phyloP scores from a whole-genome alignment of 371 early-diverging fungal species.

The Mortierella sp. region DNA sequence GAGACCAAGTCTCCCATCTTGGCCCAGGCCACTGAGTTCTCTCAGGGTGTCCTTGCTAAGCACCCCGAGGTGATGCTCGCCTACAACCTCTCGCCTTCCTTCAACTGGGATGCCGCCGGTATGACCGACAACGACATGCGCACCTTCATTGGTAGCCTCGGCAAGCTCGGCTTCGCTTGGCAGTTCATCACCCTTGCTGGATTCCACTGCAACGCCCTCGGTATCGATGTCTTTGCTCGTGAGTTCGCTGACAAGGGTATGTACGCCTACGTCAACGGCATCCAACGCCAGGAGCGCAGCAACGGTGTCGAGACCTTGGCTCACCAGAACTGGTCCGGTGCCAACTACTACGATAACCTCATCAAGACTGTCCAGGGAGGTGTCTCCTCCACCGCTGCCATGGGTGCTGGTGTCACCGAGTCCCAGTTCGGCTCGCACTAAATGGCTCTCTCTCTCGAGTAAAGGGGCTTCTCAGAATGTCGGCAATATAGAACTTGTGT shows the following conservation, averaged over 20 bases:
- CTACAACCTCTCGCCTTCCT: slow-evolving; percentile 98
- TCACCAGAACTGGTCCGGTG: slow-evolving; percentile 99
- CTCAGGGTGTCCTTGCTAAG: slow-evolving; percentile 81
- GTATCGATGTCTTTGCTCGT: slow-evolving; percentile 90
- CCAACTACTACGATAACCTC: slow-evolving; percentile 92
- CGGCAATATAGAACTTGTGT: not conserved
- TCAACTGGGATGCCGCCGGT: slow-evolving; percentile 98
- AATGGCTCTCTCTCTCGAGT: not conserved
- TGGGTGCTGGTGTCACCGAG: slow-evolving; percentile 95
- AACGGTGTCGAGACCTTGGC: slow-evolving; percentile 93
- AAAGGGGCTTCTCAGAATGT: not conserved
- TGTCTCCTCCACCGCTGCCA: slow-evolving; percentile 95
- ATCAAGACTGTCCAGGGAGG: slow-evolving; percentile 96
- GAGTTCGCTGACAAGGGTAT: slow-evolving; percentile 92
- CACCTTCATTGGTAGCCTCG: slow-evolving; percentile 84
- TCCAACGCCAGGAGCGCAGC: slow-evolving; percentile 95
- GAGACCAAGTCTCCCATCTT: slow-evolving; percentile 96
- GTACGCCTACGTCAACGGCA: slow-evolving; percentile 94
- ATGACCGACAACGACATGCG: slow-evolving; percentile 92
- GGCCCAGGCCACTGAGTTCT: slow-evolving; percentile 93
- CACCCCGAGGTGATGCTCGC: slow-evolving; percentile 79
- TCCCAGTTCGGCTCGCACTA: slow-evolving; percentile 73
- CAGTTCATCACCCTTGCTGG: slow-evolving; percentile 99
- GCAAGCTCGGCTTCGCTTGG: slow-evolving; percentile 96
- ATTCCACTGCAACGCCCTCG: slow-evolving; percentile 93